Evolutionary conservation across 139 green algal species (phyloP).

Genomic region (Chlamydomonas sphaeroides): DNA sequence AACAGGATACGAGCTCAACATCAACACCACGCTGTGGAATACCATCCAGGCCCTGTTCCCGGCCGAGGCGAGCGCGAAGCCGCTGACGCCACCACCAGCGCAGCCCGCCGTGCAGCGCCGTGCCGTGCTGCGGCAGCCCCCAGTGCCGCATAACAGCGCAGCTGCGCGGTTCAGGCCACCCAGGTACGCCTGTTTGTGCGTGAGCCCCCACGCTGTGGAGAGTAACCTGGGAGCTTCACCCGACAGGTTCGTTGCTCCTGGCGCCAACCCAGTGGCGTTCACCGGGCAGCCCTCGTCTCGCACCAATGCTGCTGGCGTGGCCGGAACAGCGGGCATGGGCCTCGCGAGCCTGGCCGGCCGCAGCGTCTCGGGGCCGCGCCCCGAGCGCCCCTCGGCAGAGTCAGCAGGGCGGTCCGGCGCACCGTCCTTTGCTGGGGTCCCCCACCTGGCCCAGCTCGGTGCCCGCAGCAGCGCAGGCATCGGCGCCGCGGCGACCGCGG

Average conservation of each 20-base stretch:
- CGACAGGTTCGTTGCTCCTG: too few relatives aligned
- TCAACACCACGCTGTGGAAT: conserved; percentile 69
- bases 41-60: conserved; percentile 67
- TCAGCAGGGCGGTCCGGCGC: neutral
- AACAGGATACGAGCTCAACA: conserved; percentile 39
- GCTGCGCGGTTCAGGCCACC: conserved; percentile 12
- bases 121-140: neutral
- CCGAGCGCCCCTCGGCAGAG: neutral
- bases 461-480: neutral
- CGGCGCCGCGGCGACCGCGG: neutral
- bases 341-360: neutral
- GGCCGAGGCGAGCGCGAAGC: conserved; percentile 2
- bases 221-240: too few relatives aligned
- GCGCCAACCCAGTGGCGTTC: neutral
- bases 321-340: neutral
- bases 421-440: neutral
- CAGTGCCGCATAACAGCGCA: neutral
- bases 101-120: neutral
- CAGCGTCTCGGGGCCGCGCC: conserved; percentile 27
- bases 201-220: too few relatives aligned
- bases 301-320: neutral
- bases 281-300: conserved; percentile 21
- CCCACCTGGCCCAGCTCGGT: conserved; percentile 4
- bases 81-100: neutral
- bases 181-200: neutral